Conservation (phyloP, 345 rosid species). For the Viola odorata region DNA sequence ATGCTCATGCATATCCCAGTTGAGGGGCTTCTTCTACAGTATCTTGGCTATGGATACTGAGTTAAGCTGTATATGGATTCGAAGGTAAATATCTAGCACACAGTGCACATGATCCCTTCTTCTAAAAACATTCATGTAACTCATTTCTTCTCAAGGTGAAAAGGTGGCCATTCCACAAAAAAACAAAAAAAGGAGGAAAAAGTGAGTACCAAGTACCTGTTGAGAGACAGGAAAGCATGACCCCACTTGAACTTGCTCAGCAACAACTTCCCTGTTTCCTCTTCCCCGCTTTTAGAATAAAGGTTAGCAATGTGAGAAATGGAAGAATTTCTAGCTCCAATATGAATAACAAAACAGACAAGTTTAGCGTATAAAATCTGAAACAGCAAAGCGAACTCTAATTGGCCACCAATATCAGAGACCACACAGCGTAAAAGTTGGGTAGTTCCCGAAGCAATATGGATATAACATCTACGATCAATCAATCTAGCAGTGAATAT, state of each 20-base stretch:
- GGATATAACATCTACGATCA: neutral
- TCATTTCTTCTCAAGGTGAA: too few relatives aligned
- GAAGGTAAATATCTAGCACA: neutral
- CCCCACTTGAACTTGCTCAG: conserved; percentile 98
- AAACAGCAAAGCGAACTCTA: neutral
- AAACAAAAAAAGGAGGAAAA: neutral
- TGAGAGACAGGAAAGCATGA: conserved; percentile 87
- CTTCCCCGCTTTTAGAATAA: conserved; percentile 64
- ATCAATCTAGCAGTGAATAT: neutral
- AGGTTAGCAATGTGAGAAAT: conserved; percentile 4
- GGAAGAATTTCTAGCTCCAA: neutral
- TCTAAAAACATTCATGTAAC: neutral
- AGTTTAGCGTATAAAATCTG: neutral
- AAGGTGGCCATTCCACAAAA: neutral
- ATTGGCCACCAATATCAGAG: neutral
- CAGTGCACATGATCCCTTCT: neutral
- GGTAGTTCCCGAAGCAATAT: neutral
- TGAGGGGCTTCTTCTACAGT: neutral
- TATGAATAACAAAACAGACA: neutral
- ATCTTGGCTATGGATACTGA: too few relatives aligned
- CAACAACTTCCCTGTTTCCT: conserved; percentile 70
- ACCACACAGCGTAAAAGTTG: neutral
- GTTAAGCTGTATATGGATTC: neutral
- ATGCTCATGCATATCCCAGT: neutral
- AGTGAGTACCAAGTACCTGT: conserved; percentile 46